A percentile compares a stretch with the other conserved stretches of the same genome.
Evolutionary conservation across 2,329 filamentous ascomycete genomes (phyloP).

Genomic region (Penicillium sclerotiorum): DNA sequence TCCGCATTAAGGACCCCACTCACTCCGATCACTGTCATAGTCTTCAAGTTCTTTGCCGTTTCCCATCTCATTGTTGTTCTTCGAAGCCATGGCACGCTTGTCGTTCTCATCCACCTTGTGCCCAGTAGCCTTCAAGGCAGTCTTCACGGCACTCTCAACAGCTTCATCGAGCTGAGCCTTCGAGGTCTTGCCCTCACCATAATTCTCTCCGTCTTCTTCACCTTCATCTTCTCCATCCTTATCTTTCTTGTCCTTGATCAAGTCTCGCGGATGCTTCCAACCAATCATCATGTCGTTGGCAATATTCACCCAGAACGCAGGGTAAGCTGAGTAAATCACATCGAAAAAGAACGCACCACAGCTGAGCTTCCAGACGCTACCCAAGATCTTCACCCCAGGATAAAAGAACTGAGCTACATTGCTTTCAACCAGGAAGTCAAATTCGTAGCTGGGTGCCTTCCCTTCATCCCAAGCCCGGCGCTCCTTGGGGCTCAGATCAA

Average conservation of each 20-base stretch:
- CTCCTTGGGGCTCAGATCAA: constrained; percentile 43
- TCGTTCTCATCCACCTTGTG: not conserved
- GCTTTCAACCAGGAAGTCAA: constrained; percentile 70
- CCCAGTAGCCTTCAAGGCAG: not conserved
- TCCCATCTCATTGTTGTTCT: not conserved
- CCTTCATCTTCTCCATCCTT: not conserved
- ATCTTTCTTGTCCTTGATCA: not conserved
- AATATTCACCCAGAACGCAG: constrained; percentile 66
- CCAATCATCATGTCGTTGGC: constrained; percentile 69
- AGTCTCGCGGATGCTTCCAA: constrained; percentile 60
- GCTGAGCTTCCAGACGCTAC: constrained; percentile 59
- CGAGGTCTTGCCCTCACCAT: not conserved
- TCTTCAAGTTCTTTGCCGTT: not conserved
- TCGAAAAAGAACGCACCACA: constrained; percentile 68
- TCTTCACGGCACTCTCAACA: not conserved
- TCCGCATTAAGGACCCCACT: too few species aligned
- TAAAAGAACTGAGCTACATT: constrained; percentile 59
- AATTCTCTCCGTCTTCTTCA: not conserved
- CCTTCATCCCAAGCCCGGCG: constrained; percentile 26
- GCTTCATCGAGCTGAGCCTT: not conserved
- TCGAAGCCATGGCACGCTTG: too few species aligned
- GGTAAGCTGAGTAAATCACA: constrained; percentile 56
- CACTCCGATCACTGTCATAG: not conserved
- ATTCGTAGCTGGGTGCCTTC: constrained; percentile 31
- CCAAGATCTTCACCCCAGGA: constrained; percentile 65